Evolutionary conservation across 495 filamentous ascomycete genomes (phyloP), one percentile per base, ranked within the genome.

Genomic region (Aspergillus conjunctus): DNA sequence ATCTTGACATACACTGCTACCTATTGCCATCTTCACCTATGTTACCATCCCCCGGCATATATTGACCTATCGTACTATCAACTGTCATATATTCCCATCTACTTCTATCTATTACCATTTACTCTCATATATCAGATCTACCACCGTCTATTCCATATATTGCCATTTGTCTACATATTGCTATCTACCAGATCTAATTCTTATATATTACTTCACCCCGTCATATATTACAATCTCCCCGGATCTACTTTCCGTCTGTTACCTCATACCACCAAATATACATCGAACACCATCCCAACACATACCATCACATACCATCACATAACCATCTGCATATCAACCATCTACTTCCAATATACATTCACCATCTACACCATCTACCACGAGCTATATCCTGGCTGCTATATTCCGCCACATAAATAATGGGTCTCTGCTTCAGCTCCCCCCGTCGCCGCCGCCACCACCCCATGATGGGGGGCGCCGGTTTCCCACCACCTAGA

Each of bases 381-480:
- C 37, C n/a, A n/a, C n/a, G n/a, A n/a, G 15, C 41, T 30, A 45
- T 46, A 7, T 45, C 18, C 15, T 34, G n/a, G n/a, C n/a, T n/a
- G 39, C 15, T 17, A 48, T 58, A 20, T 22, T 30, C 22, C 30
- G 43, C 41, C 22, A 56, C 21, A n/a, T 46, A 33, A 14, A 37
- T 34, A 21, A 57, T 37, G 45, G 21, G 45, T 17, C 18, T 46
- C 17, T 48, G 44, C 30, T 57, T 51, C 26, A 51, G 49, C 12
- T 31, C 49, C 14, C 21, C 21, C 30, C 21, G 49, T 10, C 21
- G 49, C 49, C 49, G 49, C 30, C 49, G 44, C 9, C 17, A 8
- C 15, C 18, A 51, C 49, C 49, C 49, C 49, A 51, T 51, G 49
- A 51, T 51, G 49, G 32, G 32, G 49, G 33, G 51, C 15, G 10